Base-by-base conservation (phyloP, 2,329 filamentous ascomycete genomes). In the Kalaharituber pfeilii region DNA sequence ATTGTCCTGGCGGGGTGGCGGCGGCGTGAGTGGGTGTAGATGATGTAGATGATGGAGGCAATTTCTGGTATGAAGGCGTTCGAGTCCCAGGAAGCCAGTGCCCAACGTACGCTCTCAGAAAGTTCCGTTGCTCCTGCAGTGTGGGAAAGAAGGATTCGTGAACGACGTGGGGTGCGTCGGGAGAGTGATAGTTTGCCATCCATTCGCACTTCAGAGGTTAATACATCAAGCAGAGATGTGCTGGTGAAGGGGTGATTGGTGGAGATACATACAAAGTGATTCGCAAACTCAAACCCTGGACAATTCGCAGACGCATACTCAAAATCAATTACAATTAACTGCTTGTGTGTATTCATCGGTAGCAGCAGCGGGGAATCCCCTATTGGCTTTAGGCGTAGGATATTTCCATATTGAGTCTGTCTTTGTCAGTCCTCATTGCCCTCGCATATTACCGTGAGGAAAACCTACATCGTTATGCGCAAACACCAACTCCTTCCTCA, bases 371-470 rank as follows among this genome's bases (percentile, higher is more conserved):
- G 55, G 1, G 55, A 55, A 33, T 56, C 53, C 25, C 50, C 50
- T 20, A 55, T 73, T 72, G 50, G 81, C 68, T 2, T 47, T 22
- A 47, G 18, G 33, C 88, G 86, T 50, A 98, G 79, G 59, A 98
- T 91, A 66, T 98, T 98, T 60, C 91, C 91, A 65, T 98, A 96
- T 80, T 98, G 91, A 3, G 91, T 94, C 86, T 94, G 26, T 29
- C 28, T 1, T 39, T 8, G 11, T 49, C 15, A 57, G 30, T 51
- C 36, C 55, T 11, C 29, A 49, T 64, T 45, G 67, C 63, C 52
- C 55, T 51, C 9, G 4, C 5, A 26, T 45, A n/a, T n/a, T 47
- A 20, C 44, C 49, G 54, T 36, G 42, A 5, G 5, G 13, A 13
- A 7, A 15, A 53, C 49, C n/a, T 69, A 93, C 87, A 75, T 98